Evolutionary conservation across 441 rosid genomes (phyloP), one percentile per base, ranked within the genome.

Genomic region (Kokia cookei): DNA sequence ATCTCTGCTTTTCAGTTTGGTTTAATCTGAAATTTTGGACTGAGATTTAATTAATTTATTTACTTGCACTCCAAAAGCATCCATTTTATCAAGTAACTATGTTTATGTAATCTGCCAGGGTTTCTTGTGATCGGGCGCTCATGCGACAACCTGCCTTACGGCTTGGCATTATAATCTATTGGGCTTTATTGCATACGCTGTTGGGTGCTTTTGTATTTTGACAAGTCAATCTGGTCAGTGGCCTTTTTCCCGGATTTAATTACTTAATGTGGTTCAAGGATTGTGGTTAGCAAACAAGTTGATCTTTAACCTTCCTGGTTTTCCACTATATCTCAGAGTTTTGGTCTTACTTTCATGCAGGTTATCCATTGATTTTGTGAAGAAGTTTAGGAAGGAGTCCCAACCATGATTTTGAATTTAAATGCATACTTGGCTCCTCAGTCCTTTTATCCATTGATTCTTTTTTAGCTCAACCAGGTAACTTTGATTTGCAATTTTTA

Each of bases 101-200:
- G 35, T 54, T 57, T 11, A 27, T 73, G 37, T 65, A 27, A 50
- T 77, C 22, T 76, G 14, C 54, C 86, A 95, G 99, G 99, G 99
- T 94, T 75, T 93, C 97, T 64, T 97, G 99, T 83, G 99, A 97
- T 75, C 85, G 99, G 76, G 85, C 99, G 35, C 86, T 97, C 55
- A 93, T 93, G 99, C 88, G 92, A 76, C 97, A 88, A 77, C 98
- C 99, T 79, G 90, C 89, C 26, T 89, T 93, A 55, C 92, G 98
- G 82, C 96, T 97, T 72, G 84, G 95, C 55, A 93, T 97, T 73
- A 91, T 95, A 72, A 74, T 92, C 3, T 92, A 95, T 81, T 92
- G 99, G 99, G 98, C 97, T 37, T 55, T 97, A 50, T 59, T 95
- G 73, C 99, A 97, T 80, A 86, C 93, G 2, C 87, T 95, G 73